Evolutionary conservation across 2,329 filamentous ascomycete genomes (phyloP).

Genomic region (Sclerotinia subarctica): DNA sequence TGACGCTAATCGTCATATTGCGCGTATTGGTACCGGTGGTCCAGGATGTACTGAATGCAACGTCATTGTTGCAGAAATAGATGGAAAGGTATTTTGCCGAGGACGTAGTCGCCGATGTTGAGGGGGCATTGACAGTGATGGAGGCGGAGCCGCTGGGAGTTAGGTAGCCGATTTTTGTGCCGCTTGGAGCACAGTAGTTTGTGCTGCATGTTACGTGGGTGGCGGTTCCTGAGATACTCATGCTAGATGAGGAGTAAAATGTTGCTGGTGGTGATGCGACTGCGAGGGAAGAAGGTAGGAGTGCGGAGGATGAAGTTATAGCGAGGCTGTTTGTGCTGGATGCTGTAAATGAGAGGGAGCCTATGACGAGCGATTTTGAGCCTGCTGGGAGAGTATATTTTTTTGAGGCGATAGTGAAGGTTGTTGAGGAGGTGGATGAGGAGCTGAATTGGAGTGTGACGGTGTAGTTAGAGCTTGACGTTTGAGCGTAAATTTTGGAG

Average conservation of each 20-base stretch:
- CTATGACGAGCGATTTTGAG: slow-evolving; percentile 17
- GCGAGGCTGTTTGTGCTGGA: slow-evolving; percentile 26
- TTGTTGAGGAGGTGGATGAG: slow-evolving; percentile 9
- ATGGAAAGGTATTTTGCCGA: slow-evolving; percentile 26
- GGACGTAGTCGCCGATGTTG: not conserved
- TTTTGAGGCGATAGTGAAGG: slow-evolving; percentile 24
- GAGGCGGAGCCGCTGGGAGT: slow-evolving; percentile 24
- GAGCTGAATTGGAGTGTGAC: slow-evolving; percentile 24
- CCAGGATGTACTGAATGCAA: slow-evolving; percentile 30
- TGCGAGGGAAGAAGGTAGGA: slow-evolving; percentile 17
- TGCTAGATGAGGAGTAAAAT: slow-evolving; percentile 50
- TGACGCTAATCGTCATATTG: slow-evolving; percentile 33
- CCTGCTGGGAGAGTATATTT: slow-evolving; percentile 22
- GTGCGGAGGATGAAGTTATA: slow-evolving; percentile 23
- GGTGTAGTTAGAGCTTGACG: slow-evolving; percentile 28
- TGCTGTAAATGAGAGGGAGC: slow-evolving; percentile 25
- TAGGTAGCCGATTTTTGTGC: slow-evolving; percentile 30
- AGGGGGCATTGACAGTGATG: slow-evolving; percentile 21
- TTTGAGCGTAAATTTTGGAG: slow-evolving; percentile 28
- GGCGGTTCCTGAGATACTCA: slow-evolving; percentile 50
- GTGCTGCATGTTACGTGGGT: slow-evolving; percentile 24
- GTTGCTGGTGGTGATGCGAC: slow-evolving; percentile 29
- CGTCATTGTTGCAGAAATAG: slow-evolving; percentile 34
- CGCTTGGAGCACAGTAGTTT: slow-evolving; percentile 29
- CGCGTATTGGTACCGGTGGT: slow-evolving; percentile 31